Conservation (phyloP, 2,329 filamentous ascomycete genomes). For the Phialocephala sp. region DNA sequence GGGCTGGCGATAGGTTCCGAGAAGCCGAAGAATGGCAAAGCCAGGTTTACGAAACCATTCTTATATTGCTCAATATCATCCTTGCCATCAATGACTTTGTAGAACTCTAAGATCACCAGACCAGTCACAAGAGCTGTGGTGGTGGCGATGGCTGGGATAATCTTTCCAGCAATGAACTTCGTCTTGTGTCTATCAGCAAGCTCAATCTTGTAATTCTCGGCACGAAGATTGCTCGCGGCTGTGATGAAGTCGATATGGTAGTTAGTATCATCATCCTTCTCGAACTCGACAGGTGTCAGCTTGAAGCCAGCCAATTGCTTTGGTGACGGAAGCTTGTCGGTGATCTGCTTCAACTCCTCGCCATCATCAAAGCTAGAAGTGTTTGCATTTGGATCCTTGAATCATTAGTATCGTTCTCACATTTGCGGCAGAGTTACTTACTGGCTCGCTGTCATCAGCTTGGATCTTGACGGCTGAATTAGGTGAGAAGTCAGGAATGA, state of each 20-base stretch:
- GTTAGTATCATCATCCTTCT: conserved; percentile 98
- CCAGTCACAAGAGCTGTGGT: conserved; percentile 96
- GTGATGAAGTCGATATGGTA: conserved; percentile 99
- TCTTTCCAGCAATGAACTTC: conserved; percentile 99
- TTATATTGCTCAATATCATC: conserved; percentile 98
- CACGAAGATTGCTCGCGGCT: conserved; percentile 92
- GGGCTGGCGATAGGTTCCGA: conserved; percentile 94
- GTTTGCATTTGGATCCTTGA: conserved; percentile 75
- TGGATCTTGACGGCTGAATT: conserved; percentile 95
- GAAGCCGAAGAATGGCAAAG: conserved; percentile 97
- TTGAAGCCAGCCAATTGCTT: conserved; percentile 87
- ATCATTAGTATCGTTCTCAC: conserved; percentile 34
- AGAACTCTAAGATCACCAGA: conserved; percentile 88
- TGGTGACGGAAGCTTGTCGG: conserved; percentile 74
- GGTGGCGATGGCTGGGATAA: conserved; percentile 97
- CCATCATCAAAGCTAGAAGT: conserved; percentile 68
- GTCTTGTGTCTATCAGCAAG: conserved; percentile 95
- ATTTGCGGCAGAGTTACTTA: conserved; percentile 47
- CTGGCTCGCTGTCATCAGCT: conserved; percentile 89
- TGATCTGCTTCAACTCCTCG: conserved; percentile 76
- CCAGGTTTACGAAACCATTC: conserved; percentile 97
- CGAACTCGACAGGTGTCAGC: conserved; percentile 90
- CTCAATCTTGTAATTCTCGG: conserved; percentile 97
- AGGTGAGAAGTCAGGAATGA: conserved; percentile 92
- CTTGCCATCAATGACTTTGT: conserved; percentile 97